Evolutionary conservation across 805 yeast genomes (phyloP).

Genomic region (Saccharomycopsis microspora): DNA sequence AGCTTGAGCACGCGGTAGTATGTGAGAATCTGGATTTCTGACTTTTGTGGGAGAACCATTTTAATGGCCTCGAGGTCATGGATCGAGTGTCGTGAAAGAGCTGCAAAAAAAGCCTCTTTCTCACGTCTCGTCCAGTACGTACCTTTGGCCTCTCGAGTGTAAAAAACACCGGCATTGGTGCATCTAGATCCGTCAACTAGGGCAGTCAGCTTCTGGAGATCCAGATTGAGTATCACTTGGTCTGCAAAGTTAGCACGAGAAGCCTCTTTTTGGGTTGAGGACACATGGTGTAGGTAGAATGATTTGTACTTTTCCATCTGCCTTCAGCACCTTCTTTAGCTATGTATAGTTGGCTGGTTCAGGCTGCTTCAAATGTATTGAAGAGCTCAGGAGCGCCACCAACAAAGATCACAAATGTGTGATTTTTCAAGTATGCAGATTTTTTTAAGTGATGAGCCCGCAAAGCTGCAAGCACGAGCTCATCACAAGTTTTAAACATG

Average conservation of each 20-base stretch:
- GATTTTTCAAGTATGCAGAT: not conserved
- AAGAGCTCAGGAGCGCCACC: not conserved
- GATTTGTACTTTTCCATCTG: not conserved
- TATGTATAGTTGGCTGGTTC: not conserved
- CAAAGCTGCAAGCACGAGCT: too few relatives aligned
- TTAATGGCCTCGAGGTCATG: conserved; percentile 32
- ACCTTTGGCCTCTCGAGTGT: conserved; percentile 16
- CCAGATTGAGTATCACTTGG: not conserved
- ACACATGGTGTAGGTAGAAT: not conserved
- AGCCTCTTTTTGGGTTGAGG: not conserved
- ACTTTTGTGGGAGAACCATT: conserved; percentile 29
- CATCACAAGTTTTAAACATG: too few relatives aligned
- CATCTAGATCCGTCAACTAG: not conserved
- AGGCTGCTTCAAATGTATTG: not conserved
- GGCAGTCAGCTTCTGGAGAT: not conserved
- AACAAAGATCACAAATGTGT: not conserved
- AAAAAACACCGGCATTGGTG: not conserved
- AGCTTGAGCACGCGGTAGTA: conserved; percentile 31
- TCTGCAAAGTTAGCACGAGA: not conserved
- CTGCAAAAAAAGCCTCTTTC: conserved; percentile 39
- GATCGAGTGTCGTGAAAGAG: conserved; percentile 38
- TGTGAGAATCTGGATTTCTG: conserved; percentile 30
- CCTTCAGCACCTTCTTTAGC: not conserved
- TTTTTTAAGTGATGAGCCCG: not conserved
- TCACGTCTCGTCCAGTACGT: conserved; percentile 36